A percentile compares a stretch with the other conserved stretches of the same genome.
phyloP scores from a whole-genome alignment of 192 early-diverging fungal genomes.

The Entomortierella beljakovae region DNA sequence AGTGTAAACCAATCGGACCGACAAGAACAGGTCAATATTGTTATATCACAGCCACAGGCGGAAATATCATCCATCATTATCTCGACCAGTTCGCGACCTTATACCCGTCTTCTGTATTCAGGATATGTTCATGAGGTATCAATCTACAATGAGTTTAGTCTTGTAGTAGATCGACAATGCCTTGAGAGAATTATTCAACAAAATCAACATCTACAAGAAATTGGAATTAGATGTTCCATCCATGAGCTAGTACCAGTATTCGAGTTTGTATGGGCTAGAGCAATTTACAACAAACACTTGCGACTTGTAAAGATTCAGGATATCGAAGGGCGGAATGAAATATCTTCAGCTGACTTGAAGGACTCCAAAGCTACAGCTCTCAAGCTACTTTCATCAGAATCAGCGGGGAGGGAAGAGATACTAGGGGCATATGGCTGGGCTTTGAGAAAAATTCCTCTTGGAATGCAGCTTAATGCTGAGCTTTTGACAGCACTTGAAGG shows the following conservation, averaged over 20 bases:
- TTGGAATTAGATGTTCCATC: conserved; percentile 13
- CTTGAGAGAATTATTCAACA: conserved; percentile 12
- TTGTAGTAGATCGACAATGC: neutral
- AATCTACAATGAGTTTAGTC: conserved; percentile 10
- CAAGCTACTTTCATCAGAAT: conserved; percentile 3
- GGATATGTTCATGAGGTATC: conserved; percentile 18
- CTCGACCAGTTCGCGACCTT: conserved; percentile 22
- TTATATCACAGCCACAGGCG: conserved; percentile 10
- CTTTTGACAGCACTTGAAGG: conserved; percentile 2
- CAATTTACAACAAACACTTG: neutral
- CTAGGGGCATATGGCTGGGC: conserved; percentile 21
- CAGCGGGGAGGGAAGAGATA: conserved; percentile 12
- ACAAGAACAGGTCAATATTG: conserved; percentile 28
- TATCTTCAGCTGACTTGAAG: neutral
- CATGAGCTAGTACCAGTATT: neutral
- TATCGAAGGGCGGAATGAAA: conserved; percentile 3
- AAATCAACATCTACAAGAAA: conserved; percentile 4
- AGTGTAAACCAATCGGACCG: neutral
- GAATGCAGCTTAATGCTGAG: conserved; percentile 6
- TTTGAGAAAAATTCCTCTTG: conserved; percentile 12
- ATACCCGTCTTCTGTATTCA: conserved; percentile 16
- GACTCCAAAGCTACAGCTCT: conserved; percentile 1
- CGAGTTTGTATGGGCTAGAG: conserved; percentile 1
- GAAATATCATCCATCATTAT: conserved; percentile 23
- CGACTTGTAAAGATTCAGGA: conserved; percentile 7